phyloP scores from a whole-genome alignment of 225 moss, liverwort and hornwort genomes.

The Bryoerythrophyllum caledonicum region DNA sequence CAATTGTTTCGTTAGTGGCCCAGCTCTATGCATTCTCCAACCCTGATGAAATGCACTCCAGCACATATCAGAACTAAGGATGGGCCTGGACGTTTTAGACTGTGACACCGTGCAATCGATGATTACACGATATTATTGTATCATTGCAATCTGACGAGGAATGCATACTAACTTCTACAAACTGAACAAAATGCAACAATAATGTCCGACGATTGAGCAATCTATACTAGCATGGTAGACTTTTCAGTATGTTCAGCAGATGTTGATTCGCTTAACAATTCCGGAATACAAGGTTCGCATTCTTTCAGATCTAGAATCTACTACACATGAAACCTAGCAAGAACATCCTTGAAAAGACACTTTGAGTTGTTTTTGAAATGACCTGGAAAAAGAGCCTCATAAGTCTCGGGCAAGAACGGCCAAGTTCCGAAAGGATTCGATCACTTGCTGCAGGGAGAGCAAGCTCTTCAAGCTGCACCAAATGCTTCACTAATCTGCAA shows the following conservation, averaged over 20 bases:
- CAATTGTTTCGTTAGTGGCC: conserved; percentile 41
- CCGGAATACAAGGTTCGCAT: neutral
- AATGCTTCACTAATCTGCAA: conserved; percentile 58
- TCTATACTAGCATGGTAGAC: neutral
- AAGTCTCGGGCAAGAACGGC: conserved; percentile 68
- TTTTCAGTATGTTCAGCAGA: conserved; percentile 14
- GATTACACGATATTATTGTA: neutral
- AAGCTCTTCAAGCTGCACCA: conserved; percentile 77
- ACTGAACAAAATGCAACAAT: conserved; percentile 10
- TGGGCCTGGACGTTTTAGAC: neutral
- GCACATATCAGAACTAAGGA: conserved; percentile 19
- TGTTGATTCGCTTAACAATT: conserved; percentile 1
- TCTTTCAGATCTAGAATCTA: conserved; percentile 2
- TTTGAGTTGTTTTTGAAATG: neutral
- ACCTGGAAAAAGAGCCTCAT: conserved; percentile 78
- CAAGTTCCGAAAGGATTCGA: conserved; percentile 64
- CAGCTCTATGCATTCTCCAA: conserved; percentile 46
- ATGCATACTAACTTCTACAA: neutral
- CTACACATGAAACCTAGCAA: neutral
- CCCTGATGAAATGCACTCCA: conserved; percentile 42
- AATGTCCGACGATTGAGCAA: neutral
- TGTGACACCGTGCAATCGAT: neutral
- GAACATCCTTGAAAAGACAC: neutral
- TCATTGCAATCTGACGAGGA: neutral
- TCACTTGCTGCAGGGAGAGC: conserved; percentile 85